Evolutionary conservation across 1,284 basidiomycete species (phyloP).

Genomic region (Cutaneotrichosporon arboriforme): DNA sequence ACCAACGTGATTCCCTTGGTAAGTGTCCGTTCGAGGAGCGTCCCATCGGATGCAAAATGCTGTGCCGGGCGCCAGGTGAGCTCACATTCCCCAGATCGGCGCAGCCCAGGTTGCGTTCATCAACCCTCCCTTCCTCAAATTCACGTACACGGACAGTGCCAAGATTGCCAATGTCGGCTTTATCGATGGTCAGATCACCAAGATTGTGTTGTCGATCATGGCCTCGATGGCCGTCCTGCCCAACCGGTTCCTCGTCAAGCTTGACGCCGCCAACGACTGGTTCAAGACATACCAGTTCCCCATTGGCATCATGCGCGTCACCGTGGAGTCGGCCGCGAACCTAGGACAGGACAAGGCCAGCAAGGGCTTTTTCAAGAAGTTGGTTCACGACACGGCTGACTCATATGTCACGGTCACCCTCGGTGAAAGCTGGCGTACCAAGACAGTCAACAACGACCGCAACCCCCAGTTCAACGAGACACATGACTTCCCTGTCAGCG

Average conservation of each 20-base stretch:
- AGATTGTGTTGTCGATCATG: constrained; percentile 7
- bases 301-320: constrained; percentile 8
- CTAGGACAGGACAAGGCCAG: constrained; percentile 8
- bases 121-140: constrained; percentile 14
- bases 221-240: constrained; percentile 13
- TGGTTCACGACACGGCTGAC: constrained; percentile 11
- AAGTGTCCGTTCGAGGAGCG: neutral
- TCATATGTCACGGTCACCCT: constrained; percentile 5
- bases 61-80: too few species aligned
- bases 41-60: neutral
- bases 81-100: constrained; percentile 5
- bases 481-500: constrained; percentile 10
- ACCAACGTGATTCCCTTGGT: constrained; percentile 12
- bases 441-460: constrained; percentile 14
- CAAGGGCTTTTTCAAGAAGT: constrained; percentile 13
- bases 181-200: constrained; percentile 9
- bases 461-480: constrained; percentile 13
- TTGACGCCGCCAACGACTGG: constrained; percentile 10
- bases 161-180: constrained; percentile 9
- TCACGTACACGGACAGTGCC: constrained; percentile 11
- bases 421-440: constrained; percentile 10
- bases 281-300: constrained; percentile 16
- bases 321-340: constrained; percentile 2
- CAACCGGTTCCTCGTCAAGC: constrained; percentile 18
- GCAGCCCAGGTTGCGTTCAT: constrained; percentile 16